Evolutionary conservation across 192 early-diverging fungal species (phyloP).

Genomic region (Backusella australiensis): DNA sequence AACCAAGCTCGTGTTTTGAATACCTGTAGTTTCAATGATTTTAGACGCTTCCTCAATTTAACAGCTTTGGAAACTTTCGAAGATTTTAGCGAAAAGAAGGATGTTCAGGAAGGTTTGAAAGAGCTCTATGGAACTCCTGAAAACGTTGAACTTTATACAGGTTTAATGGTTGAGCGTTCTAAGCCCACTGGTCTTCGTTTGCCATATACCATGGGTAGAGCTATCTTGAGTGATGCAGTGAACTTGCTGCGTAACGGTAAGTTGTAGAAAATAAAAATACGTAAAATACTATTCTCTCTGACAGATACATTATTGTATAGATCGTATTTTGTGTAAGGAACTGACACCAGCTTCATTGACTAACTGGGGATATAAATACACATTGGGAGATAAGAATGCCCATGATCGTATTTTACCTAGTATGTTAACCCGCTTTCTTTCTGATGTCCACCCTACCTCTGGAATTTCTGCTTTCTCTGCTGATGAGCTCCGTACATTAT

Average conservation of each 20-base stretch:
- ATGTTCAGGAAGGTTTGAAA: slow-evolving; percentile 29
- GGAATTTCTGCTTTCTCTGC: neutral
- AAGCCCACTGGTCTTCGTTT: slow-evolving; percentile 41
- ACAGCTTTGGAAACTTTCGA: slow-evolving; percentile 28
- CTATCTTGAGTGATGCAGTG: slow-evolving; percentile 46
- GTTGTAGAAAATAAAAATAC: neutral
- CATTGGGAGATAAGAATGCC: slow-evolving; percentile 13
- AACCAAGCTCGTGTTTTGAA: slow-evolving; percentile 36
- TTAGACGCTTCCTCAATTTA: slow-evolving; percentile 38
- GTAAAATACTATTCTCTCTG: neutral
- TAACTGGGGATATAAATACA: slow-evolving; percentile 41
- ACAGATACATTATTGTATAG: slow-evolving; percentile 17
- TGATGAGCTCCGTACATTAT: slow-evolving; percentile 5
- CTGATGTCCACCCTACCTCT: neutral
- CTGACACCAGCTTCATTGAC: slow-evolving; percentile 41
- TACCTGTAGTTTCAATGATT: slow-evolving; percentile 52
- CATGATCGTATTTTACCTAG: slow-evolving; percentile 17
- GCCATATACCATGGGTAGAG: slow-evolving; percentile 44
- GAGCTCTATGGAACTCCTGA: slow-evolving; percentile 42
- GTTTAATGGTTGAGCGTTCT: slow-evolving; percentile 40
- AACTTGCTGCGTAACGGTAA: slow-evolving; percentile 46
- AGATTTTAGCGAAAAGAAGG: slow-evolving; percentile 31
- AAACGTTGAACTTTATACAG: slow-evolving; percentile 49
- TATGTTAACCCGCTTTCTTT: slow-evolving; percentile 16
- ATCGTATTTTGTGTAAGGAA: slow-evolving; percentile 45